These are phyloP conservation scores for Chenopodium quinoa DNA, from an alignment of 148 eudicot genomes.

Conservation along the genomic window DNA sequence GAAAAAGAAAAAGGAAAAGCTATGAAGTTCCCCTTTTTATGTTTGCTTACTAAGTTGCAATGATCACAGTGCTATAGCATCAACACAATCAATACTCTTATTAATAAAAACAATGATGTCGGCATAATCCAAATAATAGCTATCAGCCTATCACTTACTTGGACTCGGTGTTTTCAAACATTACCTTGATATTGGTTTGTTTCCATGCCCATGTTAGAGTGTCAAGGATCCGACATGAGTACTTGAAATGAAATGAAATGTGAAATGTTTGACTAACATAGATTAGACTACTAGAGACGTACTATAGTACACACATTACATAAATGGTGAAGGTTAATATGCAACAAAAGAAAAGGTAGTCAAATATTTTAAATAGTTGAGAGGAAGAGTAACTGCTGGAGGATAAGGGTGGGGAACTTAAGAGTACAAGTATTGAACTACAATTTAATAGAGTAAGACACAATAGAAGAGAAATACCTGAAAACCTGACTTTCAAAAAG, in stretches of 20 bases:
- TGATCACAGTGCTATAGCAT: not conserved
- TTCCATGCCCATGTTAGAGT: too few relatives aligned
- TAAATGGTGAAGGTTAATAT: not conserved
- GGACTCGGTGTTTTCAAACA: too few relatives aligned
- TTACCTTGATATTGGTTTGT: too few relatives aligned
- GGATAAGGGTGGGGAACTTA: not conserved
- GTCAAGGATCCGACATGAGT: too few relatives aligned
- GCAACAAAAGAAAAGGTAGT: not conserved
- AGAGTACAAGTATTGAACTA: not conserved
- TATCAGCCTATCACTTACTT: too few relatives aligned
- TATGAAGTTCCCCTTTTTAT: not conserved
- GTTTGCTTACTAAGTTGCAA: too few relatives aligned
- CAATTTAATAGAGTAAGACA: not conserved
- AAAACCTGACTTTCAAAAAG: not conserved
- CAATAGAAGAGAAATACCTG: not conserved
- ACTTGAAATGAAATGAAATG: too few relatives aligned
- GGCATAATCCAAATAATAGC: not conserved
- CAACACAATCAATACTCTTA: not conserved
- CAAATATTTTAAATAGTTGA: not conserved
- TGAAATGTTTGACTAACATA: too few relatives aligned
- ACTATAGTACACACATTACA: not conserved
- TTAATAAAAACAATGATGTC: too few relatives aligned
- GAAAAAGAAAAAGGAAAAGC: too few relatives aligned
- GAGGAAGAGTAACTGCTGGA: not conserved
- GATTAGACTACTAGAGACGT: too few relatives aligned